Evolutionary conservation across 2,329 filamentous ascomycete species (phyloP), one percentile per base, ranked within the genome.

Genomic region (Penicillium sp.): DNA sequence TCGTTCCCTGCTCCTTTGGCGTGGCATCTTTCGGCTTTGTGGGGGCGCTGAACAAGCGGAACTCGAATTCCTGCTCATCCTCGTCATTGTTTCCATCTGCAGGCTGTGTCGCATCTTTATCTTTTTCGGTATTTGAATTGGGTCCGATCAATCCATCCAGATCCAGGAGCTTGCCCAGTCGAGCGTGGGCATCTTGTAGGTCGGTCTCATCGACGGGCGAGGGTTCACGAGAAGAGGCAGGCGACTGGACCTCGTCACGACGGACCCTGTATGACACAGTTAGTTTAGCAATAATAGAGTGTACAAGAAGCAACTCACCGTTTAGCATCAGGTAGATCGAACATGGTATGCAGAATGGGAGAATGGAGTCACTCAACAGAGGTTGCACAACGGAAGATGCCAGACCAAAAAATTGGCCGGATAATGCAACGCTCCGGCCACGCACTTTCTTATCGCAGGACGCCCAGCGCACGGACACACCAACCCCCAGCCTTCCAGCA

Each of bases 41-140:
- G 4, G 75, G 73, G 1, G 72, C 73, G 47, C 72, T 77, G 69
- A 80, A 80, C 15, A 80, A 63, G 8, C 78, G 74, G 64, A 80
- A 80, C 56, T 80, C 78, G 58, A 80, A 80, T 62, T 80, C 78
- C 59, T 79, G 75, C 58, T 80, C 78, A 35, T 78, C 76, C 1
- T 76, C 75, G 54, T 75, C 73, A 1, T 69, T 62, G 1, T 53
- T 60, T n/a, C 40, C 59, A 15, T 44, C 33, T 26, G 47, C 40
- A 15, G 55, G 42, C 19, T 55, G 42, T 17, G n/a, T 9, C 10
- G 53, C 13, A 9, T 56, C 54, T 38, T 62, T 61, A 4, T 64
- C 55, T 5, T 59, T 33, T 22, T 63, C 50, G 8, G 54, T 30
- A 4, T 61, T 38, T 1, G 59, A 45, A 37, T 28, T 53, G 10